A percentile compares a stretch with the other conserved stretches of the same genome.
Conservation (phyloP, 345 rosid species). For the Noccaea caerulescens region DNA sequence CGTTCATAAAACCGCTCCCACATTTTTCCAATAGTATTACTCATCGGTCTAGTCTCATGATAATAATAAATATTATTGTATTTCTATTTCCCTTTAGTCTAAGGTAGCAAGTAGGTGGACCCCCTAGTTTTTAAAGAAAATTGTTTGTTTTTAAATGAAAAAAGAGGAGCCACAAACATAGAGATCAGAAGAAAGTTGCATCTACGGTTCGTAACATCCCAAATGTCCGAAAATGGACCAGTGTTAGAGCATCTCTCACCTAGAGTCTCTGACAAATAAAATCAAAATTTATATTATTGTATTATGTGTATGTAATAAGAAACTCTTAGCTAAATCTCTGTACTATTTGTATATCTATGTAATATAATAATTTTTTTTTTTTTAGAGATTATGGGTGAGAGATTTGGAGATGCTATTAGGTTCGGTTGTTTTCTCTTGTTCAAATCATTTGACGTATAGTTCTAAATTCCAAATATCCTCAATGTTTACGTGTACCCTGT, state of each 20-base stretch:
- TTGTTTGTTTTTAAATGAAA: background rate
- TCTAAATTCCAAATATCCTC: background rate
- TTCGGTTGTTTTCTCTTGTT: slow-evolving; percentile 26
- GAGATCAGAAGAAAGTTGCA: slow-evolving; percentile 28
- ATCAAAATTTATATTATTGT: too few species aligned
- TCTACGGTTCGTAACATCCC: slow-evolving; percentile 48
- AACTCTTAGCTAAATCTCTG: too few species aligned
- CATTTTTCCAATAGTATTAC: background rate
- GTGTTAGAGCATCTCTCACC: background rate
- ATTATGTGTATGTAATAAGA: too few species aligned
- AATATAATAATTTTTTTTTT: too few species aligned
- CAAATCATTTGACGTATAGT: slow-evolving; percentile 15
- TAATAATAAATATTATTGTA: too few species aligned
- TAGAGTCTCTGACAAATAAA: too few species aligned
- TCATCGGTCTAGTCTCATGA: slow-evolving; percentile 11
- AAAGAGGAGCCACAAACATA: slow-evolving; percentile 31
- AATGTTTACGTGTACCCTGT: background rate
- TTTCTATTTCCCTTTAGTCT: background rate
- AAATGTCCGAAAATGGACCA: slow-evolving; percentile 37
- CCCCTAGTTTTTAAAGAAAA: background rate
- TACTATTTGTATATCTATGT: too few species aligned
- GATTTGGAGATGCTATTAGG: background rate
- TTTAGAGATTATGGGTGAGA: too few species aligned
- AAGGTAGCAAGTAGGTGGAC: slow-evolving; percentile 19
- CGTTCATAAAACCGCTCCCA: background rate